Conservation (phyloP, 176 grass and related monocot genomes). For the Juncus inflexus region DNA sequence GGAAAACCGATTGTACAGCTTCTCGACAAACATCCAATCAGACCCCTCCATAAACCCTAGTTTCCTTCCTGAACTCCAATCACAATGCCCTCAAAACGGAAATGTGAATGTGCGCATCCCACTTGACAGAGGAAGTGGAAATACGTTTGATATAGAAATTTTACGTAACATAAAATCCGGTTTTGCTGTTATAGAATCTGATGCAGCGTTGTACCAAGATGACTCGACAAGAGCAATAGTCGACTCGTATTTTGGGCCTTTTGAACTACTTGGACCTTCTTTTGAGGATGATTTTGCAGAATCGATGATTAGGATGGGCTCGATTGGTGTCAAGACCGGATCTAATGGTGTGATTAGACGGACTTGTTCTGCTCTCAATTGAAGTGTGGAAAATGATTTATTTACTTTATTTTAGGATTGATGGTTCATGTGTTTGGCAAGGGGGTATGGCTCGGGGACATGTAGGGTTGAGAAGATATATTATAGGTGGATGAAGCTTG, state of each 20-base stretch:
- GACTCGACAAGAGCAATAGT: conserved; percentile 52
- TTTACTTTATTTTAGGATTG: neutral
- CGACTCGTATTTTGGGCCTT: conserved; percentile 64
- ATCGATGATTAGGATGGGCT: conserved; percentile 73
- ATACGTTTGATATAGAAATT: conserved; percentile 57
- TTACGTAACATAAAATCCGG: conserved; percentile 77
- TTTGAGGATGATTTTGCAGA: conserved; percentile 67
- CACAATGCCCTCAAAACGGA: conserved; percentile 53
- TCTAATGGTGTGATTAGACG: conserved; percentile 51
- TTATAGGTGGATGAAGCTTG: conserved; percentile 20
- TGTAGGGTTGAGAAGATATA: too few relatives aligned
- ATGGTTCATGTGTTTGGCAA: conserved; percentile 25
- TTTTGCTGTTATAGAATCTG: conserved; percentile 61
- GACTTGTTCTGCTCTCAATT: conserved; percentile 85
- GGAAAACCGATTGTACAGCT: conserved; percentile 64
- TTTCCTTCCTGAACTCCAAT: conserved; percentile 55
- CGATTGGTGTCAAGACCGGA: conserved; percentile 53
- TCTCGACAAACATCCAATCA: conserved; percentile 41
- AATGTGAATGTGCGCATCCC: conserved; percentile 58
- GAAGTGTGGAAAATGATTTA: neutral
- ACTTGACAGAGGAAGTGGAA: conserved; percentile 63
- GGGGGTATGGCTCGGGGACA: neutral
- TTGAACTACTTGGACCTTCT: conserved; percentile 44
- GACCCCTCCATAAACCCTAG: conserved; percentile 53
- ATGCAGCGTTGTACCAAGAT: conserved; percentile 70